These are phyloP conservation scores for Maudiozyma saulgeensis DNA, from an alignment of 805 yeast species.

Conservation along the genomic window DNA sequence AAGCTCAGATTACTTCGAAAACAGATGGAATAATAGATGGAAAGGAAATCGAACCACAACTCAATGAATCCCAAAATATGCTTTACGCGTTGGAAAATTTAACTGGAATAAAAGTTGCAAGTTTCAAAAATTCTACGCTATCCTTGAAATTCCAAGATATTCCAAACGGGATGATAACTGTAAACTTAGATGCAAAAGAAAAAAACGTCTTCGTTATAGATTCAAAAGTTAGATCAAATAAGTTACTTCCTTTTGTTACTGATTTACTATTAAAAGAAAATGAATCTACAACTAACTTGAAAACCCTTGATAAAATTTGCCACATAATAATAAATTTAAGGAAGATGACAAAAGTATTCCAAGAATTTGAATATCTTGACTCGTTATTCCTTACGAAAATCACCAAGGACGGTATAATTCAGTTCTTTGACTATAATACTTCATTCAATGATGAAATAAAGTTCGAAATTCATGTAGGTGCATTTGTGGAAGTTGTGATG, in stretches of 20 bases:
- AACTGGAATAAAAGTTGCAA: conserved; percentile 11
- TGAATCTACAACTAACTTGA: background rate
- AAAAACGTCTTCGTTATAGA: background rate
- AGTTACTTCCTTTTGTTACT: background rate
- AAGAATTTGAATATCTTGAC: conserved; percentile 9
- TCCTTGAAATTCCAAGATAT: background rate
- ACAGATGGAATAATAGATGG: background rate
- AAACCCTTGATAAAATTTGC: background rate
- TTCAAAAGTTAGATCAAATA: background rate
- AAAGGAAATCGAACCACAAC: background rate
- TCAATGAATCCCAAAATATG: background rate
- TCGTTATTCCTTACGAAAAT: conserved; percentile 12
- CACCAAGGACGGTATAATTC: conserved; percentile 1
- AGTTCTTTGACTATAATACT: conserved; percentile 12
- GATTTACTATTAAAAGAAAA: background rate
- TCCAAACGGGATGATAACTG: background rate
- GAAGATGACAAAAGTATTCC: conserved; percentile 6
- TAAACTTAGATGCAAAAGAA: background rate
- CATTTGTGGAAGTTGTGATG: conserved; percentile 5
- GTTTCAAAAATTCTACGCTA: conserved; percentile 4
- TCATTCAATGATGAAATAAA: conserved; percentile 6
- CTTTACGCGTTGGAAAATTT: conserved; percentile 7
- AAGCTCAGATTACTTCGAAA: background rate
- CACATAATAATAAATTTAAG: conserved; percentile 2
- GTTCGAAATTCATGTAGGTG: conserved; percentile 9